Percentiles rank a stretch among this genome's conserved stretches.
phyloP scores from a whole-genome alignment of 1,284 basidiomycete species.

The Cutaneotrichosporon sp. region DNA sequence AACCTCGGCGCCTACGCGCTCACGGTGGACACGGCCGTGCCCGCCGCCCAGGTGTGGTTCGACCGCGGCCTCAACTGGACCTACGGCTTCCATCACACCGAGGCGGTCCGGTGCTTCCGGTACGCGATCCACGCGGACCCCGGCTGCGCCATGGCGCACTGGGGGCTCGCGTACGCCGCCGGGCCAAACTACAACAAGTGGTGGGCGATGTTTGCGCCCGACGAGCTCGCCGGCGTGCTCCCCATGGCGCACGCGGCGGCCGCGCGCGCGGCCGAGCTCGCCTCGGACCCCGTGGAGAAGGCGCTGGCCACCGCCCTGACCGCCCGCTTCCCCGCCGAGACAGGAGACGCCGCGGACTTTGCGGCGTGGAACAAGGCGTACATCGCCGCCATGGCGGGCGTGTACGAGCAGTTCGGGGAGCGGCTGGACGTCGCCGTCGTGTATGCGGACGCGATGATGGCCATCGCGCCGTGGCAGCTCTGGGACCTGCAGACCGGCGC shows the following conservation, averaged over 20 bases:
- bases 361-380: slow-evolving; percentile 34
- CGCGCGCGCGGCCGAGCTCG: slow-evolving; percentile 14
- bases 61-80: slow-evolving; percentile 45
- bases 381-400: slow-evolving; percentile 36
- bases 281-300: slow-evolving; percentile 14
- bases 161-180: slow-evolving; percentile 44
- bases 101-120: slow-evolving; percentile 39
- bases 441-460: slow-evolving; percentile 46
- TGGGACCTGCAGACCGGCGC: slow-evolving; percentile 45
- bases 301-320: slow-evolving; percentile 19
- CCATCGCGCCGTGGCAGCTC: slow-evolving; percentile 43
- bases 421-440: slow-evolving; percentile 41
- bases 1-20: slow-evolving; percentile 30
- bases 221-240: slow-evolving; percentile 22
- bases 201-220: slow-evolving; percentile 28
- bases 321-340: slow-evolving; percentile 19
- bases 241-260: slow-evolving; percentile 16
- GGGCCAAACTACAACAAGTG: slow-evolving; percentile 51
- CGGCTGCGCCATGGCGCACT: slow-evolving; percentile 38
- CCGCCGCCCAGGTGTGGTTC: slow-evolving; percentile 42
- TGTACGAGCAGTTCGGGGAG: slow-evolving; percentile 29
- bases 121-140: slow-evolving; percentile 36
- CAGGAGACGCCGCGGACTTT: slow-evolving; percentile 15
- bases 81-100: slow-evolving; percentile 47
- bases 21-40: slow-evolving; percentile 31